A percentile compares a stretch with the other conserved stretches of the same genome.
Conservation (phyloP, 306 rosid genomes). For the Malus asiatica region DNA sequence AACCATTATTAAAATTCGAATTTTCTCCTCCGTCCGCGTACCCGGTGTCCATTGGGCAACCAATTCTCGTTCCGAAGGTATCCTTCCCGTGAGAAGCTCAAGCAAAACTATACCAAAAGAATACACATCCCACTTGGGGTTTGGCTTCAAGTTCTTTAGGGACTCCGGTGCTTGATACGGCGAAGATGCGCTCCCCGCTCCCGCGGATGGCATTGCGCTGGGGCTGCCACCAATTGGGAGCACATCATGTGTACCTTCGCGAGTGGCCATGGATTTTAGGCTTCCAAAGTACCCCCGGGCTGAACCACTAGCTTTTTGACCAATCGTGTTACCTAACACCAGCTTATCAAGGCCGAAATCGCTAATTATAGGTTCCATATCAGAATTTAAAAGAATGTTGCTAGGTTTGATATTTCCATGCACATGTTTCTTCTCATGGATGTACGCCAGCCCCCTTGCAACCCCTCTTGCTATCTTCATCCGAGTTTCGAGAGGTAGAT, state of each 20-base stretch:
- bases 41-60: constrained; percentile 41
- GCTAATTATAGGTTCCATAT: constrained; percentile 61
- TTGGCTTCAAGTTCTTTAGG: constrained; percentile 47
- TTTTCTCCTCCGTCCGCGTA: constrained; percentile 45
- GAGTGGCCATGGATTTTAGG: constrained; percentile 22
- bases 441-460: constrained; percentile 61
- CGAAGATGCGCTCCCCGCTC: constrained; percentile 4
- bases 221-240: constrained; percentile 34
- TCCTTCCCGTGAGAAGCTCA: constrained; percentile 65
- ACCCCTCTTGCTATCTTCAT: constrained; percentile 72
- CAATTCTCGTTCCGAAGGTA: constrained; percentile 49
- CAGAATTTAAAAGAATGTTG: constrained; percentile 57
- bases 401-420: constrained; percentile 75
- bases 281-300: constrained; percentile 29
- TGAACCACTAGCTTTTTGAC: constrained; percentile 35
- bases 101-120: constrained; percentile 76
- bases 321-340: constrained; percentile 19
- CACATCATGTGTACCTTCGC: constrained; percentile 21
- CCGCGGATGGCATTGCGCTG: constrained; percentile 1
- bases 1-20: constrained; percentile 42
- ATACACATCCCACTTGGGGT: constrained; percentile 73
- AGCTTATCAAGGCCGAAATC: constrained; percentile 71
- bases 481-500: constrained; percentile 46
- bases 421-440: constrained; percentile 84
- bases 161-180: constrained; percentile 81